A percentile compares a stretch with the other conserved stretches of the same genome.
Conservation (phyloP, 805 yeast species). For the Schizosaccharomyces osmophilus region DNA sequence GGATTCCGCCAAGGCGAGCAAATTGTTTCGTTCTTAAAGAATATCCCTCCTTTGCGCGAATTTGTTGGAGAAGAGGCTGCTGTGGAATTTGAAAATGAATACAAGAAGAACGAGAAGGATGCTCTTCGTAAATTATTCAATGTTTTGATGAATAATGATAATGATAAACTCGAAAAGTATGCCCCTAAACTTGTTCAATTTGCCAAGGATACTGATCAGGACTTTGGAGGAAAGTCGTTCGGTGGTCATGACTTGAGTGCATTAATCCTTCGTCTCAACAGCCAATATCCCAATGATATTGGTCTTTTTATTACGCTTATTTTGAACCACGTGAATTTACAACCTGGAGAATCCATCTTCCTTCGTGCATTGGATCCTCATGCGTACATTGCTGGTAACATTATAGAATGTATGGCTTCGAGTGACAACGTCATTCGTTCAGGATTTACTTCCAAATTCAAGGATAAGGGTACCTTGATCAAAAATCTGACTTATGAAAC, state of each 20-base stretch:
- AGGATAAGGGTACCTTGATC: slow-evolving; percentile 77
- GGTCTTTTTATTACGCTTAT: slow-evolving; percentile 85
- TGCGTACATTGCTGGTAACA: slow-evolving; percentile 91
- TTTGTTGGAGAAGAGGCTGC: slow-evolving; percentile 42
- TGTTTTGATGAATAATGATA: slow-evolving; percentile 63
- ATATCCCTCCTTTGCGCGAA: slow-evolving; percentile 51
- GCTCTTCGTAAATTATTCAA: slow-evolving; percentile 55
- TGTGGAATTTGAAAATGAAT: slow-evolving; percentile 25
- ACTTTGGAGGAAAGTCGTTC: slow-evolving; percentile 20
- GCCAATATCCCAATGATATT: slow-evolving; percentile 78
- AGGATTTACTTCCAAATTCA: slow-evolving; percentile 97
- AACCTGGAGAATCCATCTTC: slow-evolving; percentile 88
- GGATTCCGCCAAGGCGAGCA: slow-evolving; percentile 82
- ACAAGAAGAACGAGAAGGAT: slow-evolving; percentile 19
- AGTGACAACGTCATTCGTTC: slow-evolving; percentile 95
- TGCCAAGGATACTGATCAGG: slow-evolving; percentile 28
- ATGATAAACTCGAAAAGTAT: slow-evolving; percentile 26
- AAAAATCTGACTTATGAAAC: slow-evolving; percentile 73
- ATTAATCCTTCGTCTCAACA: slow-evolving; percentile 50
- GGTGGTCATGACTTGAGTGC: slow-evolving; percentile 34
- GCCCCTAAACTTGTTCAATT: slow-evolving; percentile 45
- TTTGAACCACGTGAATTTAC: slow-evolving; percentile 63
- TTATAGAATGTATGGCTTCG: slow-evolving; percentile 98
- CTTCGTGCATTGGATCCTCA: slow-evolving; percentile 94
- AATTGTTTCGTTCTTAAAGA: slow-evolving; percentile 39